A percentile compares a stretch with the other conserved stretches of the same genome.
phyloP scores from a whole-genome alignment of 257 asterid genomes.

The Gynochthodes officinalis region DNA sequence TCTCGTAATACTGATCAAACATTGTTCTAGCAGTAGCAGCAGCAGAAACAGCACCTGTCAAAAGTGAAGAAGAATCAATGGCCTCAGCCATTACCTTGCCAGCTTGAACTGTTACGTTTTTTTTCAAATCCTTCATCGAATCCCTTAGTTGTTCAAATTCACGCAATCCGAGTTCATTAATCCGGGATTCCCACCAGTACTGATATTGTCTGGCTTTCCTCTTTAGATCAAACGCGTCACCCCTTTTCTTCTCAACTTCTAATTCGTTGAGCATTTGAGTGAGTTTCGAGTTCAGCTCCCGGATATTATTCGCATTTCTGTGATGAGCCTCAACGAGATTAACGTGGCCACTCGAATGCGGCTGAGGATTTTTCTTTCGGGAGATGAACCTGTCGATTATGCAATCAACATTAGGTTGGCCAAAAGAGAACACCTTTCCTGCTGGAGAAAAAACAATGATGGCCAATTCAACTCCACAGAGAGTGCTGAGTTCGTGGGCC shows the following conservation, averaged over 20 bases:
- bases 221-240: conserved; percentile 50
- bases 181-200: conserved; percentile 69
- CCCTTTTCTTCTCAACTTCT: conserved; percentile 56
- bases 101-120: conserved; percentile 30
- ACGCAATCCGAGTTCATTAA: conserved; percentile 37
- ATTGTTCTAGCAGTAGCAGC: conserved; percentile 4
- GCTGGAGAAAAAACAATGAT: conserved; percentile 72
- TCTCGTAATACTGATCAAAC: conserved; percentile 45
- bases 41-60: conserved; percentile 1
- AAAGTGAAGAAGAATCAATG: conserved; percentile 19
- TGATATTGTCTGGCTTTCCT: conserved; percentile 36
- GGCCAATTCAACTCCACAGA: conserved; percentile 67
- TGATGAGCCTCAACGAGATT: conserved; percentile 45
- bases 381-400: conserved; percentile 43
- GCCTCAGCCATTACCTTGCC: conserved; percentile 28
- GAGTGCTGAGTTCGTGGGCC: conserved; percentile 70
- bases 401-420: conserved; percentile 64
- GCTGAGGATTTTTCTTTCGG: conserved; percentile 21
- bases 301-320: conserved; percentile 35
- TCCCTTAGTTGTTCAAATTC: conserved; percentile 54
- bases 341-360: conserved; percentile 14
- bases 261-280: conserved; percentile 46
- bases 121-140: conserved; percentile 63
- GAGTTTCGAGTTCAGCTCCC: conserved; percentile 54
- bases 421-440: conserved; percentile 73